Conservation (phyloP, 2,329 filamentous ascomycete genomes). For the Trichoderma sp. region DNA sequence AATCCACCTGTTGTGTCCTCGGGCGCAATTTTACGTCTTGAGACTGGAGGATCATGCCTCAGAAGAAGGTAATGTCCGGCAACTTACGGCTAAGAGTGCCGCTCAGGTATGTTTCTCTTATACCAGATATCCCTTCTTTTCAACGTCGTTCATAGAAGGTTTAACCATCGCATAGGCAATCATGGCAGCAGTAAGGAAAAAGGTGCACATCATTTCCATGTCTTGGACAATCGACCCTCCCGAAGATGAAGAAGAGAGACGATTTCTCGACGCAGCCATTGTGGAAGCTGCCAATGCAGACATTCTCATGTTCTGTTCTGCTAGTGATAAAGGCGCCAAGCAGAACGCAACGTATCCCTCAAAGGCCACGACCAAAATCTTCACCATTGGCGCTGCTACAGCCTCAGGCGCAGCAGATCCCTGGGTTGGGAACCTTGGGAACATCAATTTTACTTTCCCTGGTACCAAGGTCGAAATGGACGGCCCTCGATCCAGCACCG, state of each 20-base stretch:
- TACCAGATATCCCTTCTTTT: too few relatives aligned
- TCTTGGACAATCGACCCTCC: conserved; percentile 35
- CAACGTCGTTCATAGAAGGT: not conserved
- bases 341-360: conserved; percentile 19
- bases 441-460: conserved; percentile 33
- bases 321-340: conserved; percentile 31
- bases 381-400: conserved; percentile 31
- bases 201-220: conserved; percentile 39
- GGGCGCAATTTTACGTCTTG: conserved; percentile 26
- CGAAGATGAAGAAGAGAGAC: conserved; percentile 21
- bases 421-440: conserved; percentile 23
- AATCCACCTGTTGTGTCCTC: conserved; percentile 28
- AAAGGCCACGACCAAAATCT: conserved; percentile 24
- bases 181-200: conserved; percentile 28
- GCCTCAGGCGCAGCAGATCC: conserved; percentile 19
- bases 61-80: conserved; percentile 8
- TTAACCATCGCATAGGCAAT: conserved; percentile 29
- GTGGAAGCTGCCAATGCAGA: conserved; percentile 25
- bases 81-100: conserved; percentile 25
- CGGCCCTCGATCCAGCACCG: not conserved
- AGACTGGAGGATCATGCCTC: conserved; percentile 19
- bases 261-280: conserved; percentile 30
- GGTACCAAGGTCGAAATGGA: conserved; percentile 28
- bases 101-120: conserved; percentile 24
- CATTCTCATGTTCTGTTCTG: conserved; percentile 40